These are phyloP conservation scores for Echites panduratus DNA, from an alignment of 257 asterid genomes.

Conservation along the genomic window DNA sequence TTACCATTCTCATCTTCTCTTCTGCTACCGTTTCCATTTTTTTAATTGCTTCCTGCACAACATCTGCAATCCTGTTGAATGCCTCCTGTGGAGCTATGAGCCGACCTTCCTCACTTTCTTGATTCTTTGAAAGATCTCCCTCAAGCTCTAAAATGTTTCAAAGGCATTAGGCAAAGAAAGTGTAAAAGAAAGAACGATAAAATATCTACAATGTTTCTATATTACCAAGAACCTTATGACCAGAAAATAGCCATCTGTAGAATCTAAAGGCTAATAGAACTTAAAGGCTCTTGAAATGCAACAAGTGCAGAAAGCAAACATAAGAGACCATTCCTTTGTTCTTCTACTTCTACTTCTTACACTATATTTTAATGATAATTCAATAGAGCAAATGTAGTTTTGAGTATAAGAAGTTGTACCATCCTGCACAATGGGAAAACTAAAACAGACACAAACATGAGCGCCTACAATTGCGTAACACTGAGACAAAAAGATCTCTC, in stretches of 20 bases:
- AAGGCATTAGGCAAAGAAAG: neutral
- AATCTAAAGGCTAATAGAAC: neutral
- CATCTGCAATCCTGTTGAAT: constrained; percentile 81
- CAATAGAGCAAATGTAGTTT: neutral
- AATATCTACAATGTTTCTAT: neutral
- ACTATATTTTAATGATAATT: too few relatives aligned
- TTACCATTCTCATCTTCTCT: constrained; percentile 78
- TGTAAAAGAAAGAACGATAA: too few relatives aligned
- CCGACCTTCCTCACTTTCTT: constrained; percentile 62
- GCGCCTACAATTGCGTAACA: neutral
- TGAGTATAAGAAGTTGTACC: neutral
- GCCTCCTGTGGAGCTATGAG: constrained; percentile 82
- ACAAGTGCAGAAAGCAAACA: neutral
- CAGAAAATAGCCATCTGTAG: neutral
- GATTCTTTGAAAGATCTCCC: constrained; percentile 49
- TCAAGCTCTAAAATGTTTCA: constrained; percentile 57
- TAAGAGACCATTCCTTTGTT: neutral
- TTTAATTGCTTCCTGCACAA: constrained; percentile 86
- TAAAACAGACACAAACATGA: neutral
- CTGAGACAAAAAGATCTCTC: neutral
- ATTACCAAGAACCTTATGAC: neutral
- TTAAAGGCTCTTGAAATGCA: neutral
- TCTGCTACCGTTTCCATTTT: constrained; percentile 92
- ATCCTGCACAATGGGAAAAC: neutral
- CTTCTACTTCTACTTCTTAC: neutral